Conservation (phyloP, 805 yeast species). For the Martiniozyma abietophila region DNA sequence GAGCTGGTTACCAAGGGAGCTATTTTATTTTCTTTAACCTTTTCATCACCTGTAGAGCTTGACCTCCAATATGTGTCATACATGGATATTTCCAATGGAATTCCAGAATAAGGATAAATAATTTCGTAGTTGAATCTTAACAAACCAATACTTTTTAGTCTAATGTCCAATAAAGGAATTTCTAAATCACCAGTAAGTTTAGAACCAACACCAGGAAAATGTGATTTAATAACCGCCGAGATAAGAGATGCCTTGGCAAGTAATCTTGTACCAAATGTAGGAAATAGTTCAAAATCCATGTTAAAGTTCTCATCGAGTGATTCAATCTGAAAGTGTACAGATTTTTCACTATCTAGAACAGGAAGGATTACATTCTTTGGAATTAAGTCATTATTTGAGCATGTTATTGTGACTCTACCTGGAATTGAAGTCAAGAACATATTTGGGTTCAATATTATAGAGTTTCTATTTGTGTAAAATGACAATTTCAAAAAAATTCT, state of each 20-base stretch:
- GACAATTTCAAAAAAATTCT: constrained; percentile 75
- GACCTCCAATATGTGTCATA: constrained; percentile 97
- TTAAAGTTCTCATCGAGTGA: constrained; percentile 57
- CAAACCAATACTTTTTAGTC: constrained; percentile 77
- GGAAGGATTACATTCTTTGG: constrained; percentile 85
- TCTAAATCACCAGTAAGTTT: constrained; percentile 32
- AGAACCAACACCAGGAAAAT: constrained; percentile 30
- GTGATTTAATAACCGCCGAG: constrained; percentile 37
- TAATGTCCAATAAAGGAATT: constrained; percentile 72
- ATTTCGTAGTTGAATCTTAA: constrained; percentile 69
- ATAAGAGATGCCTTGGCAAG: constrained; percentile 84
- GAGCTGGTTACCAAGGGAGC: constrained; percentile 85
- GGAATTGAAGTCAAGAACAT: constrained; percentile 44
- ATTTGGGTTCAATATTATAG: constrained; percentile 36
- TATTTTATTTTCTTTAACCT: constrained; percentile 17
- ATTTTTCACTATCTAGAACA: constrained; percentile 52
- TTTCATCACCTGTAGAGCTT: constrained; percentile 38
- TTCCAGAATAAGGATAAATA: constrained; percentile 82
- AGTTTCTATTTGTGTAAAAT: constrained; percentile 42
- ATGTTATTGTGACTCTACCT: constrained; percentile 75
- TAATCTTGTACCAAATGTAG: constrained; percentile 88
- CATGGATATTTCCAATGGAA: constrained; percentile 77
- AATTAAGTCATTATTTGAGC: constrained; percentile 68
- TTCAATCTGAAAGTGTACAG: constrained; percentile 75
- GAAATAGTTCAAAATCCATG: constrained; percentile 83